These are phyloP conservation scores for Kwoniella shivajii DNA, from an alignment of 1,284 basidiomycete species.

Conservation along the genomic window DNA sequence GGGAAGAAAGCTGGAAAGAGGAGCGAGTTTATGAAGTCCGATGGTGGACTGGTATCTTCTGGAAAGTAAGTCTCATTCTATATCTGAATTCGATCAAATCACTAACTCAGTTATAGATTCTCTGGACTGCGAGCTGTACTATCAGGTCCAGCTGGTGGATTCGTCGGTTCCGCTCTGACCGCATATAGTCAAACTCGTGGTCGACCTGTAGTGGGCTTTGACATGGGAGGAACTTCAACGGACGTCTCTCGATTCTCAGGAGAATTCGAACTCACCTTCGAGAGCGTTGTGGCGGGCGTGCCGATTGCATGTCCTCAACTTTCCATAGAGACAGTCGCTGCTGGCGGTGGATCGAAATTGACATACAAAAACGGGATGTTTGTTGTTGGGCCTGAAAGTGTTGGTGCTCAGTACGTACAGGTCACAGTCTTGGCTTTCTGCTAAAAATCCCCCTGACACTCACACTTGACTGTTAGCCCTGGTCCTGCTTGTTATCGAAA, in stretches of 20 bases:
- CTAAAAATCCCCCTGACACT: not conserved
- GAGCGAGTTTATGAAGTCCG: constrained; percentile 51
- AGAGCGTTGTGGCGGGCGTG: constrained; percentile 88
- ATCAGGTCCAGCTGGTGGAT: constrained; percentile 57
- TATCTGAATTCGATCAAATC: constrained; percentile 3
- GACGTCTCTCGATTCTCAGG: constrained; percentile 88
- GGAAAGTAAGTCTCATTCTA: constrained; percentile 42
- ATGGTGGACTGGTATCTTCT: constrained; percentile 47
- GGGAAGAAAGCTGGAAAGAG: constrained; percentile 37
- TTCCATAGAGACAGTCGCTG: constrained; percentile 76
- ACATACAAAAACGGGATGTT: constrained; percentile 79
- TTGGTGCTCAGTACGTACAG: constrained; percentile 61
- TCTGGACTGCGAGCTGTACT: constrained; percentile 31
- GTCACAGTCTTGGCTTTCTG: not conserved
- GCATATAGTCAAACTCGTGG: constrained; percentile 31
- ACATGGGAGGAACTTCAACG: constrained; percentile 65
- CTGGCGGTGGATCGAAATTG: constrained; percentile 77
- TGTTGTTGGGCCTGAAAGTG: constrained; percentile 72
- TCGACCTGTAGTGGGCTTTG: constrained; percentile 25
- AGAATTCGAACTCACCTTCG: constrained; percentile 81
- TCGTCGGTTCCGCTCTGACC: constrained; percentile 55
- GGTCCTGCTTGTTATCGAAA: constrained; percentile 52
- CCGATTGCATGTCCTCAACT: constrained; percentile 84
- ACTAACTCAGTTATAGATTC: constrained; percentile 14
- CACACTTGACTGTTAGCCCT: constrained; percentile 10